Evolutionary conservation across 2,329 filamentous ascomycete genomes (phyloP).

Genomic region (Hymenoscyphus linearis): DNA sequence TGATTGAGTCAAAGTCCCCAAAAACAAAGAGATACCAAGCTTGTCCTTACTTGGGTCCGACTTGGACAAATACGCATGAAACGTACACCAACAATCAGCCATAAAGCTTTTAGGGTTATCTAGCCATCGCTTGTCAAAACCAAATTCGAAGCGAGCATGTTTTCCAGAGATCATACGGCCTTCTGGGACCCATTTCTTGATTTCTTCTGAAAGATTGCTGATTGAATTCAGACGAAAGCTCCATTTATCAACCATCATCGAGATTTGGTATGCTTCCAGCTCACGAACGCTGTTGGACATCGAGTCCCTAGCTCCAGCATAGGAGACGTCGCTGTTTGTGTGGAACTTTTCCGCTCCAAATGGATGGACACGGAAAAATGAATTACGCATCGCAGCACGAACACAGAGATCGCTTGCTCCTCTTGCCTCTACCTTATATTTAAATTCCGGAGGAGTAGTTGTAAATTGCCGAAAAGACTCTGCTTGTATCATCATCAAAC

Average conservation of each 20-base stretch:
- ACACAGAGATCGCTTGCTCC: background rate
- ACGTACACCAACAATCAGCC: conserved; percentile 20
- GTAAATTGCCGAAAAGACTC: background rate
- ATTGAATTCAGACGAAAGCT: background rate
- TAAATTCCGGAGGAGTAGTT: background rate
- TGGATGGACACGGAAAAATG: background rate
- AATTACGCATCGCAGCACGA: background rate
- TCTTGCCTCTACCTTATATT: background rate
- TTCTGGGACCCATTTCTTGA: background rate
- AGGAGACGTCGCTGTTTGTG: background rate
- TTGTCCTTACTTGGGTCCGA: background rate
- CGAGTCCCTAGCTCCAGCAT: background rate
- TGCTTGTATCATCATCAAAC: background rate
- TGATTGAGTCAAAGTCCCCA: background rate
- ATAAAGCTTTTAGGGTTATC: conserved; percentile 14
- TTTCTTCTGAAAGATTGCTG: background rate
- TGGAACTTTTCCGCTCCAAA: background rate
- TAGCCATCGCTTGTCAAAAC: conserved; percentile 20
- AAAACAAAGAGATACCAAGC: background rate
- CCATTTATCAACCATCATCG: background rate
- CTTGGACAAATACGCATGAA: conserved; percentile 20
- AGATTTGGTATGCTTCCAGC: background rate
- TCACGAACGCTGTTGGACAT: background rate
- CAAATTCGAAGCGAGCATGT: background rate
- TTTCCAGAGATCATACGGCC: background rate